Evolutionary conservation across 2,329 filamentous ascomycete genomes (phyloP).

Genomic region (Neurospora crassa): DNA sequence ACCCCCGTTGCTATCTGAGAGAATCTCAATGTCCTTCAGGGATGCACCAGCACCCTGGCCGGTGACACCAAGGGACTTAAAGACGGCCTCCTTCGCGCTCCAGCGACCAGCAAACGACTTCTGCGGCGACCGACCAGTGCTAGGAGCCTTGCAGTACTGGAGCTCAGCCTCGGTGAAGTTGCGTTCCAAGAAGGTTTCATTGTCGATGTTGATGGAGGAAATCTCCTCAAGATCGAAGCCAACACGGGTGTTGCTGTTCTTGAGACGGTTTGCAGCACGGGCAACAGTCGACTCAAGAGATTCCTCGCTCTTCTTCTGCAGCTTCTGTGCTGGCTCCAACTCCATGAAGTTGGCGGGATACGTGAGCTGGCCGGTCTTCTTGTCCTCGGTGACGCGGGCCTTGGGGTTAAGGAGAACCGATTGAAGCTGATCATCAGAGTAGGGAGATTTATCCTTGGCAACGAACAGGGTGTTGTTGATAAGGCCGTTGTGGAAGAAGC

Average conservation of each 20-base stretch:
- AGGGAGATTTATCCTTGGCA: slow-evolving; percentile 85
- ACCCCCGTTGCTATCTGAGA: slow-evolving; percentile 69
- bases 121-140: slow-evolving; percentile 57
- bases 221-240: slow-evolving; percentile 93
- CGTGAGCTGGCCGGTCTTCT: slow-evolving; percentile 71
- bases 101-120: slow-evolving; percentile 91
- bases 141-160: slow-evolving; percentile 67
- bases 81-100: slow-evolving; percentile 97
- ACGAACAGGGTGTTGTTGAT: slow-evolving; percentile 98
- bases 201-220: slow-evolving; percentile 78
- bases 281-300: slow-evolving; percentile 70
- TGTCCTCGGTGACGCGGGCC: slow-evolving; percentile 74
- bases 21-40: slow-evolving; percentile 90
- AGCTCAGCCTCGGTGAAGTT: slow-evolving; percentile 87
- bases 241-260: slow-evolving; percentile 64
- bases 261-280: slow-evolving; percentile 57
- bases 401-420: slow-evolving; percentile 90
- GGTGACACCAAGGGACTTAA: slow-evolving; percentile 86
- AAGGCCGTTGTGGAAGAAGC: slow-evolving; percentile 96
- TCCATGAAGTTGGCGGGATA: slow-evolving; percentile 59
- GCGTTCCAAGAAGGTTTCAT: slow-evolving; percentile 86
- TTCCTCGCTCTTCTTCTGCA: slow-evolving; percentile 50
- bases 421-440: slow-evolving; percentile 77
- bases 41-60: slow-evolving; percentile 83
- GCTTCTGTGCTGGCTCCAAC: slow-evolving; percentile 29